Conservation (phyloP, 1,284 basidiomycete species). For the Flammula alnicola region DNA sequence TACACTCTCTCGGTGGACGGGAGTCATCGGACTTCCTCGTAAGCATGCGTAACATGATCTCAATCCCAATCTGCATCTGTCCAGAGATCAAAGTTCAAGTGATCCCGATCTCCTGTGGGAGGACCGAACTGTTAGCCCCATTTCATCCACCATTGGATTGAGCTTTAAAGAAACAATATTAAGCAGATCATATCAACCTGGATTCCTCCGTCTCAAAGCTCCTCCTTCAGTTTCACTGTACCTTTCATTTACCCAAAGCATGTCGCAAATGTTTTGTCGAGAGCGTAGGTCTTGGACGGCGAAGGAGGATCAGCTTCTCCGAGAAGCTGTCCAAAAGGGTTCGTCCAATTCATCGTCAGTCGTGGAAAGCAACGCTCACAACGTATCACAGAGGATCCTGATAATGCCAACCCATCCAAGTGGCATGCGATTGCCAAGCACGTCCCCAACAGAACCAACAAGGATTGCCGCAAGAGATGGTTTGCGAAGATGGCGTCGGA, state of each 20-base stretch:
- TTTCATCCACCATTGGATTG: constrained; percentile 24
- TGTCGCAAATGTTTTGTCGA: constrained; percentile 43
- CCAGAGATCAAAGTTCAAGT: constrained; percentile 24
- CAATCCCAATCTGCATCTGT: constrained; percentile 26
- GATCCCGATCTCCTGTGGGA: constrained; percentile 44
- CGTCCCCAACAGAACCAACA: constrained; percentile 61
- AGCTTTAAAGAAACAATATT: constrained; percentile 32
- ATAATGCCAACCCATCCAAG: constrained; percentile 55
- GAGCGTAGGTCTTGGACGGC: constrained; percentile 61
- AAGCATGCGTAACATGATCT: constrained; percentile 30
- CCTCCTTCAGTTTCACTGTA: constrained; percentile 21
- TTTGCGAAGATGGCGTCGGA: constrained; percentile 65
- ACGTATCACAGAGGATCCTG: constrained; percentile 49
- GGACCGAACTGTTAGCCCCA: constrained; percentile 36
- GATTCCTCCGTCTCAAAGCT: constrained; percentile 31
- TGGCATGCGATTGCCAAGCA: constrained; percentile 67
- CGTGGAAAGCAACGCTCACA: constrained; percentile 14
- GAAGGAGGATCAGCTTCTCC: constrained; percentile 57
- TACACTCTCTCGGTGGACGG: constrained; percentile 23
- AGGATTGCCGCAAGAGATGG: constrained; percentile 64
- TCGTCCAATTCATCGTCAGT: constrained; percentile 15
- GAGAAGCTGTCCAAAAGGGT: constrained; percentile 56
- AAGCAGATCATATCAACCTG: constrained; percentile 36
- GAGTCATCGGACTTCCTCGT: constrained; percentile 32
- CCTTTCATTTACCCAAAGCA: constrained; percentile 16